Evolutionary conservation across 306 rosid species (phyloP).

Genomic region (Cyclanthera cordifolia): DNA sequence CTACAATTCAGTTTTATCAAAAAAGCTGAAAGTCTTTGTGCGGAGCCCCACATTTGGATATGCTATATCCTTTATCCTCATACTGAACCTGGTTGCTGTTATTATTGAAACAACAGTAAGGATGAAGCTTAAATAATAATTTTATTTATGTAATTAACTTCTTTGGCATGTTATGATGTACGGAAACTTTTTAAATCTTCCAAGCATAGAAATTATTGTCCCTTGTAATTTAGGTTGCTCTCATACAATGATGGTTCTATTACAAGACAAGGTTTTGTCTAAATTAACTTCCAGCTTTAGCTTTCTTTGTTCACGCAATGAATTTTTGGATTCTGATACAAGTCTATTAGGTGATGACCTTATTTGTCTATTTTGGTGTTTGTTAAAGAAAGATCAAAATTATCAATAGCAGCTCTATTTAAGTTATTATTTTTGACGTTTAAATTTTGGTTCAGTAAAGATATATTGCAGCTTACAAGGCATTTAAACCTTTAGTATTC

Average conservation of each 20-base stretch:
- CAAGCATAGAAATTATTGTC: background rate
- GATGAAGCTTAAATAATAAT: slow-evolving; percentile 16
- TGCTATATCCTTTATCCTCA: slow-evolving; percentile 62
- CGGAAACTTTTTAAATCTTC: background rate
- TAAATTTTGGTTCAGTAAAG: background rate
- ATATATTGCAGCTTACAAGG: background rate
- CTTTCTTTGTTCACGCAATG: background rate
- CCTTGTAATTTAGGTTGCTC: background rate
- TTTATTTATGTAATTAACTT: slow-evolving; percentile 7
- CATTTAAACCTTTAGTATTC: background rate
- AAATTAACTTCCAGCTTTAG: background rate
- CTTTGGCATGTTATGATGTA: background rate
- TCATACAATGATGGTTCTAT: background rate
- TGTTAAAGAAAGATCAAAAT: background rate
- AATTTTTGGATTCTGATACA: background rate
- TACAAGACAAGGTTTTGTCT: background rate
- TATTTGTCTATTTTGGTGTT: background rate
- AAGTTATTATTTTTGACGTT: background rate
- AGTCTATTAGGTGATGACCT: background rate
- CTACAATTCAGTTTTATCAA: slow-evolving; percentile 43
- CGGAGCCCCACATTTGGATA: slow-evolving; percentile 72
- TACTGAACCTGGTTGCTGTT: slow-evolving; percentile 67
- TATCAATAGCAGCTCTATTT: background rate
- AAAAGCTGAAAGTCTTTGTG: slow-evolving; percentile 57
- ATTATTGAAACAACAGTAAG: slow-evolving; percentile 90